Base-by-base conservation (phyloP, 495 filamentous ascomycete genomes). In the Trypethelium eluteriae region DNA sequence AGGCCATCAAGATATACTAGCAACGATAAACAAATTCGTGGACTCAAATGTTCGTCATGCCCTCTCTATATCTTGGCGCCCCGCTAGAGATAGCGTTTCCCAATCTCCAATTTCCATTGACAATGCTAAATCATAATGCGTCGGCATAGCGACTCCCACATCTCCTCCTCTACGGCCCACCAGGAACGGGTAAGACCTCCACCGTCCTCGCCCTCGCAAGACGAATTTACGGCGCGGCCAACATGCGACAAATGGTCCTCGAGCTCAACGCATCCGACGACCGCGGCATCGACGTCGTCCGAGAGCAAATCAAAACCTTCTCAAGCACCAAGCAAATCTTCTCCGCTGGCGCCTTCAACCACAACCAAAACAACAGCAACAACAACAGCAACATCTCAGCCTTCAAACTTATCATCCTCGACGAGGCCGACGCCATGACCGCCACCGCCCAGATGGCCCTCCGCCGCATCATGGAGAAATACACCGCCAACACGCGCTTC, bases 271-370 rank as follows among this genome's bases (percentile, higher is more conserved):
- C 94, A 41, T 95, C 90, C 68, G 94, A 98, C 73, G 94, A 98
- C 73, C 83, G 94, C 79, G 94, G 94, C 72, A 99, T 99, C 78
- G 95, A 99, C 69, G 94, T 99, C 4, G 94, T 99, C 56, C 85
- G 93, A 67, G 95, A 99, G 77, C 95, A 98, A 76, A 98, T 99
- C 81, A 98, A 97, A 81, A 99, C 95, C 1, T 99, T 98, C 77
- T 92, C 91, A 38, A 95, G 89, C 70, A 88, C 86, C 38, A 88
- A 89, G 71, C 84, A 86, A 67, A 88, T 88, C 64, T 89, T 88
- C 77, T 69, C 71, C 47, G 3, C 53, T 5, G 71, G 71, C 47
- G 68, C 66, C 66, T 72, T 72, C 64, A 69, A 69, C 67, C 70
- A 70, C 38, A 78, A 81, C 35, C 79, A 84, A 41, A 81, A 80